Conservation (phyloP, 1,284 basidiomycete genomes). For the Lentinula novae-zelandiae region DNA sequence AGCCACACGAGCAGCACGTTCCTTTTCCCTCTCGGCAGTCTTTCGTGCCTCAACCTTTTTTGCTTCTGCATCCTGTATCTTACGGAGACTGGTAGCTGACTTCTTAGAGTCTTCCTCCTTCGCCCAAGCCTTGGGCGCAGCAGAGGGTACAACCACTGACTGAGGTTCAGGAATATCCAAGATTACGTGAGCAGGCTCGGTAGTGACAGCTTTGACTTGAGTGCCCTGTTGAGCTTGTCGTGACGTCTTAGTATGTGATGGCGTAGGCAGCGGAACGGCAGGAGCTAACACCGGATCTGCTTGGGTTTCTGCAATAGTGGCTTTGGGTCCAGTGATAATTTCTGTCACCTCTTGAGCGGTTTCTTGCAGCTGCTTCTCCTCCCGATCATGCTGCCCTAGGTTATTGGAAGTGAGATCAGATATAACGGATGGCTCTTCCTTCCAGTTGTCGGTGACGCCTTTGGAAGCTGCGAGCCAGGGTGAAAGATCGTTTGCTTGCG, state of each 20-base stretch:
- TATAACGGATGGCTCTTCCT: slow-evolving; percentile 29
- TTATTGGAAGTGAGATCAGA: slow-evolving; percentile 53
- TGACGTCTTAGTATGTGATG: slow-evolving; percentile 3
- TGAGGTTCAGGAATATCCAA: neutral
- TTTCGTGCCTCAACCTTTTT: slow-evolving; percentile 77
- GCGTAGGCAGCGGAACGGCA: slow-evolving; percentile 5
- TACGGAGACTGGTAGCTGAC: slow-evolving; percentile 68
- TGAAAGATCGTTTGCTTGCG: slow-evolving; percentile 37
- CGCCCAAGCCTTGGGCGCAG: slow-evolving; percentile 52
- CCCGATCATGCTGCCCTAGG: slow-evolving; percentile 55
- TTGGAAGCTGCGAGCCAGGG: slow-evolving; percentile 52
- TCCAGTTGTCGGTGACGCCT: slow-evolving; percentile 41
- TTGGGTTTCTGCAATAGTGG: slow-evolving; percentile 15
- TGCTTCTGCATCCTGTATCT: slow-evolving; percentile 94
- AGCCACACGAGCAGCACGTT: slow-evolving; percentile 47
- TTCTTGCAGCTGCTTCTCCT: slow-evolving; percentile 30
- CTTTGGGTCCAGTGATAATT: slow-evolving; percentile 12
- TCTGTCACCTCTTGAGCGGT: slow-evolving; percentile 13
- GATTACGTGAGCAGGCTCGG: neutral
- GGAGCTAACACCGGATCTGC: slow-evolving; percentile 12
- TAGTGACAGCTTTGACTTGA: neutral
- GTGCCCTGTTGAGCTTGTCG: neutral
- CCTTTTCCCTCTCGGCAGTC: slow-evolving; percentile 62
- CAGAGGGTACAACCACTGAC: slow-evolving; percentile 10
- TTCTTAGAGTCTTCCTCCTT: slow-evolving; percentile 64